Percentiles rank a stretch among this genome's conserved stretches.
Evolutionary conservation across 495 filamentous ascomycete genomes (phyloP).

Genomic region (Podospora didyma): DNA sequence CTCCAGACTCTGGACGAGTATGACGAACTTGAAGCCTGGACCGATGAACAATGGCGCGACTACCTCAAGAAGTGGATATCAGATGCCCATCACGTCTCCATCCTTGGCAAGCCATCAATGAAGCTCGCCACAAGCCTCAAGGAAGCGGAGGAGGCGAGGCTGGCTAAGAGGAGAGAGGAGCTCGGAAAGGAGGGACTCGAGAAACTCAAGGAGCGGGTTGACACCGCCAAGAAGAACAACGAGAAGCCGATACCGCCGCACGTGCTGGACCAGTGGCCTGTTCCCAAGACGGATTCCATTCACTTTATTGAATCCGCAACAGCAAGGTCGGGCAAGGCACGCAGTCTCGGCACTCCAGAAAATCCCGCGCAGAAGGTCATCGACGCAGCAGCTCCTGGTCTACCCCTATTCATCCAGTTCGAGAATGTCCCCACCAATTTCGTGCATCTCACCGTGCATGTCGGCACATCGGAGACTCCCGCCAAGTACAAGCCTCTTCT

Average conservation of each 20-base stretch:
- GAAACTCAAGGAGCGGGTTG: slow-evolving; percentile 68
- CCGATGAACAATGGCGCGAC: slow-evolving; percentile 72
- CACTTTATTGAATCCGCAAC: slow-evolving; percentile 90
- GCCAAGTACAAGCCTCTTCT: slow-evolving; percentile 75
- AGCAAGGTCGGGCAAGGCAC: slow-evolving; percentile 77
- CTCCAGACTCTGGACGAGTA: slow-evolving; percentile 67
- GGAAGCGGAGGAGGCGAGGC: slow-evolving; percentile 58
- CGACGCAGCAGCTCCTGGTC: slow-evolving; percentile 57
- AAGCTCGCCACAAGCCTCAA: slow-evolving; percentile 69
- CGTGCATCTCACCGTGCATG: slow-evolving; percentile 70
- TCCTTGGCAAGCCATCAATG: slow-evolving; percentile 79
- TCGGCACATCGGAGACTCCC: slow-evolving; percentile 72
- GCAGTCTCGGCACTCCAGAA: slow-evolving; percentile 58
- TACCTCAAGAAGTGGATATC: slow-evolving; percentile 82
- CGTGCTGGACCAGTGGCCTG: slow-evolving; percentile 70
- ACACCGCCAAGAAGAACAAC: slow-evolving; percentile 74
- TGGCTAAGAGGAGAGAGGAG: slow-evolving; percentile 50
- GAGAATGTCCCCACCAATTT: slow-evolving; percentile 90
- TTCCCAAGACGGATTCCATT: slow-evolving; percentile 81
- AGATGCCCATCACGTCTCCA: slow-evolving; percentile 79
- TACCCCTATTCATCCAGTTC: slow-evolving; percentile 92
- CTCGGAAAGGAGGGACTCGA: slow-evolving; percentile 56
- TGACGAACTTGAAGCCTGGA: slow-evolving; percentile 74
- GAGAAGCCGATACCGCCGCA: slow-evolving; percentile 74
- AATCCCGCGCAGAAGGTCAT: slow-evolving; percentile 74